Evolutionary conservation across 2,329 filamentous ascomycete genomes (phyloP).

Genomic region (Beauveria sp.): DNA sequence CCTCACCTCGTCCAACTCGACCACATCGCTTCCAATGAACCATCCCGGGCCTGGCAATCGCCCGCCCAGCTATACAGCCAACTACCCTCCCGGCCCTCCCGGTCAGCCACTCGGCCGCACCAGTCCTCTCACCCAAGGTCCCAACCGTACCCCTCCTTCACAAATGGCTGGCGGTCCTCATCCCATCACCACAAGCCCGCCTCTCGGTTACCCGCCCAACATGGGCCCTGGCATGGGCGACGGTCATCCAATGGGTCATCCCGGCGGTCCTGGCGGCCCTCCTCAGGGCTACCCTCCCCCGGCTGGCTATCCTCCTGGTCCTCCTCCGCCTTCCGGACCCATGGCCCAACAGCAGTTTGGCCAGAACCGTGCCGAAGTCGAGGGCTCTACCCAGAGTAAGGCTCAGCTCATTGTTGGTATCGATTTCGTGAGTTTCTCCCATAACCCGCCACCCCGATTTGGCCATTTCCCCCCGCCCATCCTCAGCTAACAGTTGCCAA

Average conservation of each 20-base stretch:
- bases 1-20: conserved; percentile 34
- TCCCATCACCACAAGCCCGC: conserved; percentile 58
- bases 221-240: conserved; percentile 35
- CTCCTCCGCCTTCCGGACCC: conserved; percentile 29
- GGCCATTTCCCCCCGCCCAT: neutral
- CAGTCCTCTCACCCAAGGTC: conserved; percentile 41
- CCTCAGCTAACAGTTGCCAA: conserved; percentile 13
- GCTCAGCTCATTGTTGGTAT: conserved; percentile 97
- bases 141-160: conserved; percentile 47
- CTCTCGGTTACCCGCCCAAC: conserved; percentile 53
- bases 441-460: neutral
- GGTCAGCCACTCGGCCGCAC: conserved; percentile 39
- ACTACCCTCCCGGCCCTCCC: conserved; percentile 35
- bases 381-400: conserved; percentile 83
- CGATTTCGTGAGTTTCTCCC: conserved; percentile 68
- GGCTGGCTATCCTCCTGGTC: conserved; percentile 40
- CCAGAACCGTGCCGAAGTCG: conserved; percentile 62
- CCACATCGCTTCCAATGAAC: conserved; percentile 51
- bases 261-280: conserved; percentile 34
- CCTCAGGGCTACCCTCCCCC: conserved; percentile 37
- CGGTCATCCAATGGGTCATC: conserved; percentile 32
- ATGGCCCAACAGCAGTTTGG: conserved; percentile 37
- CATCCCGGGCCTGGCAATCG: conserved; percentile 51
- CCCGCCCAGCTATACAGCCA: conserved; percentile 56
- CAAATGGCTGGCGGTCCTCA: conserved; percentile 58